These are phyloP conservation scores for Cokeromyces recurvatus DNA, from an alignment of 371 early-diverging fungal genomes.

Conservation along the genomic window DNA sequence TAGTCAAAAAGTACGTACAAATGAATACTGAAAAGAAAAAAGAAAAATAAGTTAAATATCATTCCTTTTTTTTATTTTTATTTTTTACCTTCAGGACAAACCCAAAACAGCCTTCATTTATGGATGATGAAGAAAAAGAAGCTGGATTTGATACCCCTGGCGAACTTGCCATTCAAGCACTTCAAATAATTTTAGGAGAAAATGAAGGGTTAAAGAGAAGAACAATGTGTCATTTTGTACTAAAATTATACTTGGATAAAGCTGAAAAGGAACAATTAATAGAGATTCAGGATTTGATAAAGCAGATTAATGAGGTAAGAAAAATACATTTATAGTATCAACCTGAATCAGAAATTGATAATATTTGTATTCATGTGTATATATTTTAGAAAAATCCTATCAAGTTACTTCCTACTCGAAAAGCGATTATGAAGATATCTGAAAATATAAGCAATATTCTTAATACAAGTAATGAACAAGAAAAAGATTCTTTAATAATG, in stretches of 20 bases:
- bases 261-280: constrained; percentile 18
- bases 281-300: constrained; percentile 20
- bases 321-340: too few relatives aligned
- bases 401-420: too few relatives aligned
- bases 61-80: not conserved
- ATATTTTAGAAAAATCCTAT: too few relatives aligned
- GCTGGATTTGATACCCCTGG: constrained; percentile 25
- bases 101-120: not conserved
- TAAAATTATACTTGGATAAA: constrained; percentile 31
- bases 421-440: too few relatives aligned
- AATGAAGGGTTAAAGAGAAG: constrained; percentile 22
- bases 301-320: not conserved
- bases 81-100: too few relatives aligned
- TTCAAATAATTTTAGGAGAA: constrained; percentile 28
- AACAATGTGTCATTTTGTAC: constrained; percentile 33
- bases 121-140: not conserved
- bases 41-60: not conserved
- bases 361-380: too few relatives aligned
- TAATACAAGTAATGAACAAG: too few relatives aligned
- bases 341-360: too few relatives aligned
- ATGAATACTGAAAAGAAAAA: not conserved
- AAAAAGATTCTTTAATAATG: too few relatives aligned
- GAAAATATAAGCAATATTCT: too few relatives aligned
- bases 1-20: constrained; percentile 45
- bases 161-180: constrained; percentile 33